Evolutionary conservation across 179 eudicot genomes (phyloP).

Genomic region (Monotropa hypopitys): DNA sequence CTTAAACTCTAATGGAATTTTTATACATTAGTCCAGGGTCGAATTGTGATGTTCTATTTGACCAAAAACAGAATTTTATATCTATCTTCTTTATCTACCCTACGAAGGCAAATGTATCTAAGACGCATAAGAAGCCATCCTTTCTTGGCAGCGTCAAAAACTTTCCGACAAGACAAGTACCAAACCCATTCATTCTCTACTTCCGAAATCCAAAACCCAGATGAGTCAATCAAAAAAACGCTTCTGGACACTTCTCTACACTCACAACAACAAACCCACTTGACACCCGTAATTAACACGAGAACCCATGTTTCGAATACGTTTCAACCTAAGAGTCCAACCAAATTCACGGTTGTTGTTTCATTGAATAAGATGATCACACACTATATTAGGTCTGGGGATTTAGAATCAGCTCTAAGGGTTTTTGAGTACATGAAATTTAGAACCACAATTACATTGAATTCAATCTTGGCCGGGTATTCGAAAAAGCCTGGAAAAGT

Average conservation of each 20-base stretch:
- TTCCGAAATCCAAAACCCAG: constrained; percentile 7
- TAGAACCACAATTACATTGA: constrained; percentile 57
- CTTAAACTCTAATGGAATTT: too few species aligned
- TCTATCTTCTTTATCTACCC: background rate
- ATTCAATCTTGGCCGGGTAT: constrained; percentile 60
- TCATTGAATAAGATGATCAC: constrained; percentile 55
- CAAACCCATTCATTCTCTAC: constrained; percentile 16
- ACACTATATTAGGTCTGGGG: constrained; percentile 31
- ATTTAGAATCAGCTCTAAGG: constrained; percentile 49
- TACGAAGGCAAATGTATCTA: constrained; percentile 4
- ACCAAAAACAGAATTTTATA: too few species aligned
- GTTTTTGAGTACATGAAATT: constrained; percentile 38
- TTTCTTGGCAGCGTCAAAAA: background rate
- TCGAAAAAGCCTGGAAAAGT: constrained; percentile 34
- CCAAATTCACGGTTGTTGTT: constrained; percentile 12
- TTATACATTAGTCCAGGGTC: too few species aligned
- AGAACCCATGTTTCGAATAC: constrained; percentile 1
- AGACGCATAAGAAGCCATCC: constrained; percentile 2
- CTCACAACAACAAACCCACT: constrained; percentile 12
- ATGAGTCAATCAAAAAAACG: constrained; percentile 15
- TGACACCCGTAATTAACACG: constrained; percentile 20
- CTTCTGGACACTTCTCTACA: background rate
- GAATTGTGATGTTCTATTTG: too few species aligned
- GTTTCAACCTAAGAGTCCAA: background rate
- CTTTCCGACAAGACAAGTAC: constrained; percentile 11